Evolutionary conservation across 345 rosid genomes (phyloP), one percentile per base, ranked within the genome.

Genomic region (Alliaria petiolata): DNA sequence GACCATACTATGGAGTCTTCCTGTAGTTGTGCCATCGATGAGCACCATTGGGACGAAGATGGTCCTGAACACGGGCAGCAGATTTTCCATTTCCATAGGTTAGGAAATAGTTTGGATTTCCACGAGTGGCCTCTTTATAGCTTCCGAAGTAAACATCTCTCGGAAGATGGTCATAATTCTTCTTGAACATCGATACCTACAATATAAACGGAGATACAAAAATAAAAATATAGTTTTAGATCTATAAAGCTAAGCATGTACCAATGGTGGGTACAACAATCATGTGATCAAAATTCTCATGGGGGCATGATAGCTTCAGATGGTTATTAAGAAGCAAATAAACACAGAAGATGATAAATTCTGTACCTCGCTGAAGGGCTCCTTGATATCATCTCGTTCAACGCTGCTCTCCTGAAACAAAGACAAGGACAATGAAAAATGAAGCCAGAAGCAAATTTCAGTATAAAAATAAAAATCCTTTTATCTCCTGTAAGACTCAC

Each of bases 21-120:
- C 76, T 88, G 76, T 95, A 95, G 78, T 89, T 95, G 78, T 91
- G 96, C 99, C 99, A 95, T 84, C 99, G 81, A 75, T 91, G 99
- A 66, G 99, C 96, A 69, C 99, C 99, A 79, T 95, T 89, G 39
- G 99, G 91, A 44, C 98, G 98, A 78, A 95, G 98, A 82, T 92
- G 88, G 78, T 83, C 88, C 74, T 84, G 92, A 59, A 92, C 79
- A 45, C 97, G 93, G 58, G 99, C 98, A 49, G 98, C 99, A 39
- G 99, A 77, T 80, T 95, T 95, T 66, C 98, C 98, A 72, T 92
- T 92, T 83, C 99, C 98, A 79, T 92, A 95, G 28, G 98, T 95
- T 54, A 95, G 65, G 64, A 95, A 95, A 71, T 85, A 92, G 74
- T 92, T 95, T 54, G 97, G 97, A 77, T 95, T 95, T 31, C 92